Conservation (phyloP, 371 early-diverging fungal species). For the Mucor irregularis region DNA sequence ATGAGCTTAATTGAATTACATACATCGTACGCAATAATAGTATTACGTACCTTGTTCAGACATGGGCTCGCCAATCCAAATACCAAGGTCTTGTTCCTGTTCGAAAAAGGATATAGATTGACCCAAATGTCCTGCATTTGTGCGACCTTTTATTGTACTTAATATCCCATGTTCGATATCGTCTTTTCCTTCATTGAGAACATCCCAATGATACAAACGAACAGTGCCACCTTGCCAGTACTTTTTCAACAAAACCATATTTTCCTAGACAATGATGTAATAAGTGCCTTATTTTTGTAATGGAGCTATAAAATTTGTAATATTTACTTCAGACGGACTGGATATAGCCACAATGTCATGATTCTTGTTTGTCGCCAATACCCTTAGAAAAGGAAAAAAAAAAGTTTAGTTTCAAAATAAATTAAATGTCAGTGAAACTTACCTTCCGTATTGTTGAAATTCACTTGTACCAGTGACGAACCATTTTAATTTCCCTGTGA, state of each 20-base stretch:
- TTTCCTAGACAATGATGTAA: conserved; percentile 12
- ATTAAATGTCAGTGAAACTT: conserved; percentile 2
- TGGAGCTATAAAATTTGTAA: background rate
- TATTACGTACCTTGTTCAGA: conserved; percentile 41
- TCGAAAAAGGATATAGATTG: conserved; percentile 29
- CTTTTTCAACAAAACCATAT: conserved; percentile 14
- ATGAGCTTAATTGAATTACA: background rate
- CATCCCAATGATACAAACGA: conserved; percentile 31
- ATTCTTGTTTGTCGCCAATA: conserved; percentile 3
- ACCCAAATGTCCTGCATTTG: conserved; percentile 49
- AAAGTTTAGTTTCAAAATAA: background rate
- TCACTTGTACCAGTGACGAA: conserved; percentile 35
- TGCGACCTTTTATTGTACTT: conserved; percentile 25
- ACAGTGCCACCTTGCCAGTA: conserved; percentile 50
- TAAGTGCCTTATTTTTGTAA: background rate
- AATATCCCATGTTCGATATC: conserved; percentile 21
- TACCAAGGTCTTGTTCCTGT: conserved; percentile 3
- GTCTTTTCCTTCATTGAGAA: background rate
- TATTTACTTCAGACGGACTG: conserved; percentile 38
- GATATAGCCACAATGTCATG: conserved; percentile 26
- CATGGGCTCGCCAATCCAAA: conserved; percentile 54
- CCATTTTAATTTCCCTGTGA: conserved; percentile 22
- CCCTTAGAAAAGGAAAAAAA: background rate
- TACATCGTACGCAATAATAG: no score
- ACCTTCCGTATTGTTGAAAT: conserved; percentile 56